Evolutionary conservation across 495 filamentous ascomycete genomes (phyloP), one percentile per base, ranked within the genome.

Genomic region (Penicillium malachiteum): DNA sequence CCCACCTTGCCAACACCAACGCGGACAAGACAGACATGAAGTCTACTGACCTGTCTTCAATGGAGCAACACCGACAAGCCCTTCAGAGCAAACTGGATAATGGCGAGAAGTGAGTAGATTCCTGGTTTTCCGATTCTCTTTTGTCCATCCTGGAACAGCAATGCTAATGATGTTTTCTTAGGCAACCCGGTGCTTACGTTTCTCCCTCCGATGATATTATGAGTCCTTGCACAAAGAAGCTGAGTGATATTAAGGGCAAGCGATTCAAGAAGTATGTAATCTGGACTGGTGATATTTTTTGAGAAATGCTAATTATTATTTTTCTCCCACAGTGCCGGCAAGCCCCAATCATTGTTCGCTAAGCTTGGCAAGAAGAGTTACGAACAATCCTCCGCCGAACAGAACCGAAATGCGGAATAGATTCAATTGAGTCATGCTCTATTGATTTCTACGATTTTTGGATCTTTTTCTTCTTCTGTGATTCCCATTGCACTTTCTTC

Each of bases 181-280:
- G 76, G 18, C 62, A 71, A 46, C 76, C 84, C 51, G 81, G 84
- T 63, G 74, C 81, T 54, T 97, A 95, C 74, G 77, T 96, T 66
- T 94, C 89, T n/a, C 92, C 92, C 0, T 94, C 90, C 10, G 92
- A 97, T 66, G 87, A 84, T 68, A 90, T 97, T 73, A 87, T 95
- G 87, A 91, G 87, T 56, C 92, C 92, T 13, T 92, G 90, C 71
- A 92, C 90, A n/a, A 87, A 89, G 73, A 97, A 97, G 74, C 73
- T 97, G 63, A 87, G 78, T 49, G 86, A 88, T 44, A 84, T 92
- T 68, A 91, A 91, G 77, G 87, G 83, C 67, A 92, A 92, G 79
- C 86, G 87, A 37, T 87, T 89, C 62, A 78, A 78, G 70, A 78
- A 76, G 75, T 78, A 73, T 34, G 72, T 70, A n/a, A n/a, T 42